These are phyloP conservation scores for Aspergillus leporis DNA, from an alignment of 495 filamentous ascomycete species.

Conservation along the genomic window DNA sequence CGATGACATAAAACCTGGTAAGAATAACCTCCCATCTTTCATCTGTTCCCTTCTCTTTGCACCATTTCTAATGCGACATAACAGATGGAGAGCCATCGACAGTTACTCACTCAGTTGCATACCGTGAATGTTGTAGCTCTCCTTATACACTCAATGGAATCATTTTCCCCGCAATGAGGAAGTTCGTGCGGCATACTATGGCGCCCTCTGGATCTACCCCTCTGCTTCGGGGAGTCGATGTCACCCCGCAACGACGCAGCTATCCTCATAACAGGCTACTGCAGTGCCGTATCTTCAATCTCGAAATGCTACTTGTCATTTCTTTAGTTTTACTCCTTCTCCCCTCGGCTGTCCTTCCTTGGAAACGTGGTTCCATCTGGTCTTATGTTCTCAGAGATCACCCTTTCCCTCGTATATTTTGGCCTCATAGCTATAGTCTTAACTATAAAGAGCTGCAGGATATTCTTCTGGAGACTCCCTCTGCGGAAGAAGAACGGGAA, in stretches of 20 bases:
- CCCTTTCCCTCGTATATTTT: constrained; percentile 37
- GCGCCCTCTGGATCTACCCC: constrained; percentile 43
- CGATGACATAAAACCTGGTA: background rate
- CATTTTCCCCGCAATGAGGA: constrained; percentile 34
- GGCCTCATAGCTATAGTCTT: constrained; percentile 52
- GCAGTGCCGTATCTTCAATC: constrained; percentile 67
- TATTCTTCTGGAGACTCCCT: constrained; percentile 71
- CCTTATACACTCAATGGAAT: background rate
- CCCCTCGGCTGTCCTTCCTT: constrained; percentile 38
- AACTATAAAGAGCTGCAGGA: constrained; percentile 67
- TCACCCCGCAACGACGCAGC: constrained; percentile 52
- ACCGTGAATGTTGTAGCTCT: background rate
- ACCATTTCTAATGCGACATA: background rate
- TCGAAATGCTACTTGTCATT: constrained; percentile 58
- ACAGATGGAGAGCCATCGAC: too few relatives aligned
- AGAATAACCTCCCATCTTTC: background rate
- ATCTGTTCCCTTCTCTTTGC: background rate
- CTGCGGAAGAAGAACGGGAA: constrained; percentile 64
- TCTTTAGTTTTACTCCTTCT: constrained; percentile 63
- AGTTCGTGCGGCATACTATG: constrained; percentile 28
- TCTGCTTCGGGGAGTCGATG: constrained; percentile 34
- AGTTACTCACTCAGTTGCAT: too few relatives aligned
- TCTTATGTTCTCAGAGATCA: constrained; percentile 44
- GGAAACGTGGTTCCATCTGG: constrained; percentile 40
- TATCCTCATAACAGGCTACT: constrained; percentile 70